These are phyloP conservation scores for Psilocybe cyanescens DNA, from an alignment of 768 basidiomycete species.

Conservation along the genomic window DNA sequence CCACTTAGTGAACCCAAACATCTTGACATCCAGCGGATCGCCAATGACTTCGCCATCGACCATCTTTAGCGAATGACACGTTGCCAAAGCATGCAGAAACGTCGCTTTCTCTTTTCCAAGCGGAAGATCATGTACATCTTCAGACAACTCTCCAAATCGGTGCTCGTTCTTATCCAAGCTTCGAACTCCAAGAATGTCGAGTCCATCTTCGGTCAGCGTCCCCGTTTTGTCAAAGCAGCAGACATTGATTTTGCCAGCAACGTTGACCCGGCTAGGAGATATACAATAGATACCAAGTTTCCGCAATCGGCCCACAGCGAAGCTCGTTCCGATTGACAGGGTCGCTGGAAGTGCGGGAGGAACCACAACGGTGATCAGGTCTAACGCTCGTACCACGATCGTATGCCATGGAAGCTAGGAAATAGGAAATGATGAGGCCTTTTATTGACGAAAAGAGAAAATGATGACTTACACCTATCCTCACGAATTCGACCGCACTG, in stretches of 20 bases:
- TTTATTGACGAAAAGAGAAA: background rate
- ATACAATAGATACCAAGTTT: constrained; percentile 94
- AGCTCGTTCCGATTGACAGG: constrained; percentile 95
- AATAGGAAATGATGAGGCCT: constrained; percentile 2
- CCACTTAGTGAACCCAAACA: constrained; percentile 98
- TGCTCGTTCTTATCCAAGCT: constrained; percentile 75
- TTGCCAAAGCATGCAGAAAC: constrained; percentile 91
- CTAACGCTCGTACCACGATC: constrained; percentile 89
- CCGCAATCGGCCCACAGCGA: constrained; percentile 87
- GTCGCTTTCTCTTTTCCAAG: constrained; percentile 72
- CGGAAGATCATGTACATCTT: constrained; percentile 87
- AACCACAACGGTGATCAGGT: constrained; percentile 96
- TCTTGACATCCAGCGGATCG: constrained; percentile 95
- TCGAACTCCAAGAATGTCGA: constrained; percentile 95
- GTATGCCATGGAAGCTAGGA: constrained; percentile 84
- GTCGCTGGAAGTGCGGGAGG: constrained; percentile 98
- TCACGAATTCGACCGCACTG: constrained; percentile 90
- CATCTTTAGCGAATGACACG: constrained; percentile 94
- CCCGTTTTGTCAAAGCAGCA: constrained; percentile 99
- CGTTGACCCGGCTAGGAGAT: constrained; percentile 92
- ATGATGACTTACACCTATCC: constrained; percentile 71
- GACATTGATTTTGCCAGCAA: constrained; percentile 94
- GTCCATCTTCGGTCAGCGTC: constrained; percentile 95
- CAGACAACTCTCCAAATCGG: constrained; percentile 88
- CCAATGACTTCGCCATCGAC: constrained; percentile 89